These are phyloP conservation scores for Panaeolus papilionaceus DNA, from an alignment of 768 basidiomycete genomes.

Conservation along the genomic window DNA sequence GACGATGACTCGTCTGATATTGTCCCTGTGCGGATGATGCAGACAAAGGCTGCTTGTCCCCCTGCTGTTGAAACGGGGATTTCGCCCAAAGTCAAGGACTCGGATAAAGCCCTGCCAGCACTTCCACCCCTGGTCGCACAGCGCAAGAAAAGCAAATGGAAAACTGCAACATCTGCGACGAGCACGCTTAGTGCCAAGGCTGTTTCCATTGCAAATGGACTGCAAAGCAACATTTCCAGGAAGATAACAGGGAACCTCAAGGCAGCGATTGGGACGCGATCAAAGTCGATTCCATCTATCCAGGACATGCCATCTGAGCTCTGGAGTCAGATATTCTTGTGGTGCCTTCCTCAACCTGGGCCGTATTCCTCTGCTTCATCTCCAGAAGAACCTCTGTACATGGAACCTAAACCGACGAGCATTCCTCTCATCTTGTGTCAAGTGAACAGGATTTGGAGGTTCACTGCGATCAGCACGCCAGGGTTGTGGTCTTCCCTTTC, in stretches of 20 bases:
- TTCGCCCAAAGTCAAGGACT: not conserved
- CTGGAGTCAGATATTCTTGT: constrained; percentile 20
- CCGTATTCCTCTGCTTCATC: not conserved
- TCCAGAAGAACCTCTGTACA: constrained; percentile 16
- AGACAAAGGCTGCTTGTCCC: not conserved
- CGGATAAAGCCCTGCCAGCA: constrained; percentile 2
- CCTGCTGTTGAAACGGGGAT: not conserved
- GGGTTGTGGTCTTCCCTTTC: constrained; percentile 19
- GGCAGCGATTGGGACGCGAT: constrained; percentile 11
- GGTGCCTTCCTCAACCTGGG: constrained; percentile 13
- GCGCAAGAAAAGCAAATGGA: constrained; percentile 8
- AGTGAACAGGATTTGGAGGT: constrained; percentile 19
- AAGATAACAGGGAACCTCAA: constrained; percentile 14
- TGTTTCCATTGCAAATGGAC: constrained; percentile 17
- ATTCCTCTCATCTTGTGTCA: constrained; percentile 20
- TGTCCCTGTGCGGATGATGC: constrained; percentile 1
- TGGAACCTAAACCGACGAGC: constrained; percentile 8
- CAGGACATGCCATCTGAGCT: constrained; percentile 17
- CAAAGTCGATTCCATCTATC: constrained; percentile 14
- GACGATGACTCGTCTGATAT: constrained; percentile 1
- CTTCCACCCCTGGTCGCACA: not conserved
- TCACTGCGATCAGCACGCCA: constrained; percentile 17
- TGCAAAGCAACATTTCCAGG: constrained; percentile 11
- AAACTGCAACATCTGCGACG: not conserved
- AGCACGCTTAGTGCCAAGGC: constrained; percentile 11